Base-by-base conservation (phyloP, 2,329 filamentous ascomycete genomes). In the Knoxdaviesia proteae region DNA sequence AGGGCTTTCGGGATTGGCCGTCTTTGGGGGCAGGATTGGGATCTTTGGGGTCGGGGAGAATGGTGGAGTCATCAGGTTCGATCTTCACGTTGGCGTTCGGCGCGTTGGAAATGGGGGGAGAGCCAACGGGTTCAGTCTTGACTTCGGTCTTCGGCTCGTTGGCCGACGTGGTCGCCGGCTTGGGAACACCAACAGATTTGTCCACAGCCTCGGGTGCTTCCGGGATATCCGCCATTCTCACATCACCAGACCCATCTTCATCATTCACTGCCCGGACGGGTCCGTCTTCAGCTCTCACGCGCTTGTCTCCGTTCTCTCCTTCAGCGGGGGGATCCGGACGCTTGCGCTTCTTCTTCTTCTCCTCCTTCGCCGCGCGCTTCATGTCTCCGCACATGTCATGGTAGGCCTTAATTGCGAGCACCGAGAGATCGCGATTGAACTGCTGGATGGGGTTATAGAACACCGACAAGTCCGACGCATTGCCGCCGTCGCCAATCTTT, bases 371-470 rank as follows among this genome's bases (percentile, higher is more conserved):
- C 53, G 54, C 50, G 32, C 58, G 59, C 45, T 61, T 63, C 51
- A 60, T 63, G 34, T 68, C 61, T 11, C 75, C 50, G 34, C 50
- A 55, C 33, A 84, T 75, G 50, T 90, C 77, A 1, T 83, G 84
- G 56, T 88, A 94, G 0, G 82, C 81, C 54, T 83, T 84, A 58
- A 98, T 94, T 1, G 84, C 84, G 9, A 98, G 69, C 31, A 94
- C 84, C 47, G 84, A 94, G 49, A 98, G 61, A 56, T 98, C 90
- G 39, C 92, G 80, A 60, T 98, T 98, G 67, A 96, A 98, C 56
- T 98, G 90, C 57, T 98, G 90, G 43, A 98, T 94, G 0, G 90
- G 88, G 52, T 98, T 98, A 69, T 98, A 98, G 56, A 98, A 98
- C 44, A 98, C 92, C 6, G 45, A 45, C 37, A 46, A 45, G 52